phyloP scores from a whole-genome alignment of 805 yeast species.

The Isabelozyma pseudorhagii region DNA sequence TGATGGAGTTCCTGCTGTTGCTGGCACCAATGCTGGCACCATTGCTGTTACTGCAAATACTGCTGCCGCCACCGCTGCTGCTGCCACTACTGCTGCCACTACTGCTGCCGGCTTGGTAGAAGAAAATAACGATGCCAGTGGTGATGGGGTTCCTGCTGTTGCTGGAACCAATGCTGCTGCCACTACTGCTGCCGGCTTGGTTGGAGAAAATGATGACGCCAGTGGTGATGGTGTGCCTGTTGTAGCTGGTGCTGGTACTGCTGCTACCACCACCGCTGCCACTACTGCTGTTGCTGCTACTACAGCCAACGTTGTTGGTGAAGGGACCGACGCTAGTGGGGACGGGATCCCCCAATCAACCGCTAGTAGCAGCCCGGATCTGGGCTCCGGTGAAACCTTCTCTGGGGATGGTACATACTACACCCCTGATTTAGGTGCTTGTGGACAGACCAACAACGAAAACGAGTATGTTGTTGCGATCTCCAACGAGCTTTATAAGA shows the following conservation, averaged over 20 bases:
- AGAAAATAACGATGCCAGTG: not conserved
- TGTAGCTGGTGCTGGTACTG: constrained; percentile 4
- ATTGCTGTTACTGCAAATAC: constrained; percentile 6
- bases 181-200: constrained; percentile 1
- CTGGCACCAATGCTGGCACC: constrained; percentile 4
- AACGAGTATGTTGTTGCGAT: constrained; percentile 54
- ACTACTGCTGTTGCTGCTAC: constrained; percentile 8
- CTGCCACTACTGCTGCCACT: constrained; percentile 1
- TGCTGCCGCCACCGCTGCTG: constrained; percentile 4
- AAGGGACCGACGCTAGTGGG: not conserved
- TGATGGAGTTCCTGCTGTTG: constrained; percentile 3
- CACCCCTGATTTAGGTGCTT: constrained; percentile 48
- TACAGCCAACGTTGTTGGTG: constrained; percentile 6
- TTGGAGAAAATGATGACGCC: not conserved
- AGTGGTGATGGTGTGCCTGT: constrained; percentile 1
- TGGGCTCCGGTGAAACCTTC: constrained; percentile 11
- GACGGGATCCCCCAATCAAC: not conserved
- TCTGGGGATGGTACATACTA: constrained; percentile 52
- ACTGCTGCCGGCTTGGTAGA: not conserved
- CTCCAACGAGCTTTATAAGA: constrained; percentile 39
- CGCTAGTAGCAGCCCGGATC: constrained; percentile 13
- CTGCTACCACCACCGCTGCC: constrained; percentile 8
- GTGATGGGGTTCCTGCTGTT: constrained; percentile 2
- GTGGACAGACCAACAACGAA: constrained; percentile 47
- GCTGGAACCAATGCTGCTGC: constrained; percentile 4